Base-by-base conservation (phyloP, 1,284 basidiomycete genomes). In the Leccinum glutinopallens region DNA sequence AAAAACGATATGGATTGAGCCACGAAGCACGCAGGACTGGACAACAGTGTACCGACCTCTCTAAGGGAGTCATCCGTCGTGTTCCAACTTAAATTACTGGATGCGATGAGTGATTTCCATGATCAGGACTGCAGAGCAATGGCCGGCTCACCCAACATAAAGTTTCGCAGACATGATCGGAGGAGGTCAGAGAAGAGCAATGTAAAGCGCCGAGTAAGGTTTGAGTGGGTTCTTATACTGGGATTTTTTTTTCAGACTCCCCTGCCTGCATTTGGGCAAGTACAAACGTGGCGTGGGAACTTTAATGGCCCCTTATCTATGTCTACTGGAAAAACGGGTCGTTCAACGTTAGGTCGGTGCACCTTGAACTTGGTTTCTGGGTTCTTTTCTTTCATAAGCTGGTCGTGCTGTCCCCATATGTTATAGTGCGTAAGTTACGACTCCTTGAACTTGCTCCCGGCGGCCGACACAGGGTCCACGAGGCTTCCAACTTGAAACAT, bases 81-180 rank as follows among this genome's bases (percentile, higher is more conserved):
- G 84, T 87, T 89, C 94, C 94, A 92, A 83, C 90, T 91, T 83
- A 92, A 80, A 84, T 92, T 92, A 80, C 90, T 92, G 71, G 70
- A 43, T 17, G 2, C 29, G 25, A 76, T 76, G 76, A 76, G 17
- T 58, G 32, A 65, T 59, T 55, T 29, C 15, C 1, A 5, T 4
- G 59, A 76, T 68, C 65, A 66, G 73, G 73, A 80, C 73, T 73
- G 25, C 10, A 32, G 17, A 66, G 17, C 25, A 2, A 3, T 25
- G 29, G 56, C 73, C 78, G 77, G 83, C 91, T 85, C 83, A 92
- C 90, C 90, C 90, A 84, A 92, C 91, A 80, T 92, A 92, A 78
- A 92, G 80, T 81, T 92, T 92, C 76, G 89, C 81, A 78, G 87
- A 83, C 88, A 90, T 90, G 80, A 80, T 79, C 51, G 62, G 58